Evolutionary conservation across 129 eudicot species (phyloP).

Genomic region (Centrapalus pauciflorus): DNA sequence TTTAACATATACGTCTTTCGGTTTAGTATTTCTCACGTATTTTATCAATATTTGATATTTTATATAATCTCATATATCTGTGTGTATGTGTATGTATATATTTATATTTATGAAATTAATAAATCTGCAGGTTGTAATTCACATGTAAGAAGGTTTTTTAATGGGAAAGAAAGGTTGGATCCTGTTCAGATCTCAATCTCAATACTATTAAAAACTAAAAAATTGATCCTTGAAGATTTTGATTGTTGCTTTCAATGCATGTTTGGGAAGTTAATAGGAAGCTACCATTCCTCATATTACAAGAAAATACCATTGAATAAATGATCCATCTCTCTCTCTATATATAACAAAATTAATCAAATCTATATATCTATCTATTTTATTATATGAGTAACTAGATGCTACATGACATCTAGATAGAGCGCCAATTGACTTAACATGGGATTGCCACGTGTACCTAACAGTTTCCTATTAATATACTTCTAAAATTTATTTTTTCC

Average conservation of each 20-base stretch:
- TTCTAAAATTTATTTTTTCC: too few relatives aligned
- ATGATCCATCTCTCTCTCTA: too few relatives aligned
- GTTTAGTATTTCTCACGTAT: not conserved
- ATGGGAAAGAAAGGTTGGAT: slow-evolving; percentile 2
- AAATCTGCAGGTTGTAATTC: slow-evolving; percentile 34
- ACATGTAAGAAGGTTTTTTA: slow-evolving; percentile 20
- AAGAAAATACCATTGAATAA: slow-evolving; percentile 7
- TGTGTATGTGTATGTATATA: too few relatives aligned
- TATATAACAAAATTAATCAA: not conserved
- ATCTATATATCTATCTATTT: too few relatives aligned
- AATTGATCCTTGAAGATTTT: slow-evolving; percentile 22
- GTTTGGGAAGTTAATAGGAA: slow-evolving; percentile 10
- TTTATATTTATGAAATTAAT: too few relatives aligned
- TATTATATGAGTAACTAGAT: too few relatives aligned
- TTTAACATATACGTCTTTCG: too few relatives aligned
- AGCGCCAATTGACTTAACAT: too few relatives aligned
- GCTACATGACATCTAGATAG: too few relatives aligned
- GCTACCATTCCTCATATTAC: slow-evolving; percentile 10
- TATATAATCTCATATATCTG: slow-evolving; percentile 21
- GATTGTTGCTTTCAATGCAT: slow-evolving; percentile 16
- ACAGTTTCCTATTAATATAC: too few relatives aligned
- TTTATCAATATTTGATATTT: not conserved
- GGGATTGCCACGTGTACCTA: too few relatives aligned
- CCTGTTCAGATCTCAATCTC: slow-evolving; percentile 29
- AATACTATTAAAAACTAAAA: not conserved